Conservation (phyloP, 1,139 yeast genomes). For the Candida freyschussii region DNA sequence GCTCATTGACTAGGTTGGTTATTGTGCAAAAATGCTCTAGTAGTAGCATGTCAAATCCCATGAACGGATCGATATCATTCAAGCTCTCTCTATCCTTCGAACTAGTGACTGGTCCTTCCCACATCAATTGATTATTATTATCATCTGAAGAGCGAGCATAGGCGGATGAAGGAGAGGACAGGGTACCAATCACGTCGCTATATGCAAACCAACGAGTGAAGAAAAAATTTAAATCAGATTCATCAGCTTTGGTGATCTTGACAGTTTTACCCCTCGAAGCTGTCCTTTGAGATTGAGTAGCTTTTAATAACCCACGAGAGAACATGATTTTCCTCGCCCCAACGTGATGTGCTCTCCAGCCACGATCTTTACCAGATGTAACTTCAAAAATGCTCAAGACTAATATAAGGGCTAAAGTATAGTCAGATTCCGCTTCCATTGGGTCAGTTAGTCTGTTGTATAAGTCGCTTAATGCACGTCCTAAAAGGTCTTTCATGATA, state of each 20-base stretch:
- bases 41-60: constrained; percentile 54
- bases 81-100: constrained; percentile 13
- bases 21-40: constrained; percentile 47
- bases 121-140: constrained; percentile 8
- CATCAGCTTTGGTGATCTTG: constrained; percentile 18
- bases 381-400: constrained; percentile 61
- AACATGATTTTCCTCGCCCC: constrained; percentile 68
- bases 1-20: constrained; percentile 35
- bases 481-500: constrained; percentile 43
- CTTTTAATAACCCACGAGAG: constrained; percentile 46
- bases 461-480: constrained; percentile 55
- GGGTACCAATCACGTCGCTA: constrained; percentile 62
- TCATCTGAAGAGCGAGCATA: constrained; percentile 7
- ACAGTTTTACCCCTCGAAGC: too few species aligned
- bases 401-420: constrained; percentile 62
- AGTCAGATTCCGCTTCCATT: constrained; percentile 53
- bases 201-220: constrained; percentile 70
- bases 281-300: constrained; percentile 11
- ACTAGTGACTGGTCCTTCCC: constrained; percentile 27
- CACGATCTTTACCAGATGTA: constrained; percentile 38
- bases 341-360: constrained; percentile 60
- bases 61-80: constrained; percentile 49
- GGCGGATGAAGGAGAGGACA: constrained; percentile 31
- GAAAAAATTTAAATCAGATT: constrained; percentile 50
- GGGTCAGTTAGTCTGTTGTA: constrained; percentile 47